Evolutionary conservation across 2,329 filamentous ascomycete genomes (phyloP).

Genomic region (Phaeosphaeria sp.): DNA sequence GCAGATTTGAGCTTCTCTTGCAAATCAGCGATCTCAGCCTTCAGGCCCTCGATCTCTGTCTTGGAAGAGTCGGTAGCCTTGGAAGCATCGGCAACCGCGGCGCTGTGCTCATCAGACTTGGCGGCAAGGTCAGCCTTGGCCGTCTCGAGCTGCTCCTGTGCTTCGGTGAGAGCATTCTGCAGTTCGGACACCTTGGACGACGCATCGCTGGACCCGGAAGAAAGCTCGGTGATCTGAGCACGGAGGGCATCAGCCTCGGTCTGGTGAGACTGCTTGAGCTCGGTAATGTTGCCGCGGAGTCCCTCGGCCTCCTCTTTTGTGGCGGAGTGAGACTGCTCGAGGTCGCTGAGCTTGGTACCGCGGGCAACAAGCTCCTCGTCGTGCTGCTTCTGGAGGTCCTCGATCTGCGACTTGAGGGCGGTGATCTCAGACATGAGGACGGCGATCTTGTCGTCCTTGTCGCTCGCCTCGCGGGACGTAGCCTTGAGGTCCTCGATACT

Average conservation of each 20-base stretch:
- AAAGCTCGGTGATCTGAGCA: constrained; percentile 34
- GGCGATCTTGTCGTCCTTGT: constrained; percentile 32
- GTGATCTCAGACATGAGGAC: constrained; percentile 30
- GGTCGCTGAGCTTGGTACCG: constrained; percentile 22
- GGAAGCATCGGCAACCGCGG: constrained; percentile 16
- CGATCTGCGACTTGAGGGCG: constrained; percentile 32
- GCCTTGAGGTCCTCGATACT: constrained; percentile 28
- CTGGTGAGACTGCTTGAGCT: constrained; percentile 21
- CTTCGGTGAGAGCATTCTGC: constrained; percentile 7
- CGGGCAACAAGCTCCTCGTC: constrained; percentile 22
- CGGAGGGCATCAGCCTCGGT: constrained; percentile 26
- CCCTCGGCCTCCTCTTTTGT: constrained; percentile 26
- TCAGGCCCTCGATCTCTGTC: constrained; percentile 28
- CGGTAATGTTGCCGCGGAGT: constrained; percentile 17
- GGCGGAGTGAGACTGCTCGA: constrained; percentile 23
- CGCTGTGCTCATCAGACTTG: constrained; percentile 25
- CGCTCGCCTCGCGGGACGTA: constrained; percentile 32
- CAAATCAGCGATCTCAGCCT: constrained; percentile 30
- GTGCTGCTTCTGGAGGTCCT: constrained; percentile 24
- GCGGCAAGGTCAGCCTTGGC: constrained; percentile 27
- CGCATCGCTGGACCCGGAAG: constrained; percentile 18
- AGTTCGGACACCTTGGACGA: constrained; percentile 20
- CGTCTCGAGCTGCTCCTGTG: constrained; percentile 23
- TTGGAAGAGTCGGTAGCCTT: constrained; percentile 27
- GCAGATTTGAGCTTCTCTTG: constrained; percentile 32